These are phyloP conservation scores for Populus deltoides DNA, from an alignment of 345 rosid genomes.

Conservation along the genomic window DNA sequence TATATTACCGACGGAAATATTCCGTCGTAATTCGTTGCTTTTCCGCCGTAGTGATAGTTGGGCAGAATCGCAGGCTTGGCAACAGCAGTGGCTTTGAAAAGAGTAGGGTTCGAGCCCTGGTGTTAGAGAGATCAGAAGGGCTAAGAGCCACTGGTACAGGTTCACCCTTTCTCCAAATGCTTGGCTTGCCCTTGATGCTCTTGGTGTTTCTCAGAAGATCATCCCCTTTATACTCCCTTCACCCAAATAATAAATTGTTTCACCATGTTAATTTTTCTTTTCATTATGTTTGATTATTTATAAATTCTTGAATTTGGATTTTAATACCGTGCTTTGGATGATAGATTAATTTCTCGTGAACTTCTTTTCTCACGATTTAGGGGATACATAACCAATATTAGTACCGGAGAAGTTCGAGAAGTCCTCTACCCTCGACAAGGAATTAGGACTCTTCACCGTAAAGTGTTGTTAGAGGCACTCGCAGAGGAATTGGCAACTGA, in stretches of 20 bases:
- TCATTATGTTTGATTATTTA: too few relatives aligned
- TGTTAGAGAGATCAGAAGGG: conserved; percentile 30
- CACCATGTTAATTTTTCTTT: background rate
- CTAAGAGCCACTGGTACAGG: conserved; percentile 33
- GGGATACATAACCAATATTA: conserved; percentile 19
- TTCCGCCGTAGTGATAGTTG: conserved; percentile 35
- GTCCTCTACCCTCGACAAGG: background rate
- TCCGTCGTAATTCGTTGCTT: too few relatives aligned
- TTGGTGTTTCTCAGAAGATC: too few relatives aligned
- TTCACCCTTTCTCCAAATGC: conserved; percentile 7
- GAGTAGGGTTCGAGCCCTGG: conserved; percentile 25
- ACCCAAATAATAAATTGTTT: background rate
- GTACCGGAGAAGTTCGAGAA: conserved; percentile 25
- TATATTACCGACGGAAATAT: too few relatives aligned
- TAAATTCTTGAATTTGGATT: background rate
- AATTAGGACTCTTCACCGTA: conserved; percentile 24
- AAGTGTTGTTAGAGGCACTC: conserved; percentile 24
- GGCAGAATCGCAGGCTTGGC: conserved; percentile 45
- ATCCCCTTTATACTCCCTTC: background rate
- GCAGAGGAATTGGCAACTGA: conserved; percentile 34
- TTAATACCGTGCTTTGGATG: too few relatives aligned
- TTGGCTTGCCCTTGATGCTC: too few relatives aligned
- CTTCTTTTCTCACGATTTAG: background rate
- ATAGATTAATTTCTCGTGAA: background rate
- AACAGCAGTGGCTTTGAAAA: conserved; percentile 33